These are phyloP conservation scores for Aspergillus terreus DNA, from an alignment of 2,329 filamentous ascomycete species.

Conservation along the genomic window DNA sequence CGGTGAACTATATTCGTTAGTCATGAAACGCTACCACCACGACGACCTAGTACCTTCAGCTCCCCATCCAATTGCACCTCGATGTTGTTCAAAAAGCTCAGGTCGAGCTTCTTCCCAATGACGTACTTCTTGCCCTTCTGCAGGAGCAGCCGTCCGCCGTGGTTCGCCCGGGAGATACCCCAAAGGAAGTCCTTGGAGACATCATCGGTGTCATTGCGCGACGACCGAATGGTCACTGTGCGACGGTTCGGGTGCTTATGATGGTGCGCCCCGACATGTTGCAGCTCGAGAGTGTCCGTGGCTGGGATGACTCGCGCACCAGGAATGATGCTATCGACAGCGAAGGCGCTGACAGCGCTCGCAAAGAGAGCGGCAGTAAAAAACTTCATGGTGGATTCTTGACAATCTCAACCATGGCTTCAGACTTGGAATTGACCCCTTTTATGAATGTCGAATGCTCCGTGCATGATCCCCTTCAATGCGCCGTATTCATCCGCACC, in stretches of 20 bases:
- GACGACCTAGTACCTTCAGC: slow-evolving; percentile 37
- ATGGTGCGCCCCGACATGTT: slow-evolving; percentile 21
- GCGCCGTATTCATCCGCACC: background rate
- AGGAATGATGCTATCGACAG: slow-evolving; percentile 17
- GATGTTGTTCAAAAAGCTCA: slow-evolving; percentile 56
- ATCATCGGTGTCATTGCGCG: slow-evolving; percentile 53
- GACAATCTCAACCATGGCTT: background rate
- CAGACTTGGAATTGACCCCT: background rate
- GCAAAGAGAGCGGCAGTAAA: slow-evolving; percentile 18
- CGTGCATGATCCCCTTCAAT: background rate
- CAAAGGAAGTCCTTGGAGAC: slow-evolving; percentile 53
- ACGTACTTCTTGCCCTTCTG: slow-evolving; percentile 53
- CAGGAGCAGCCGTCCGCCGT: slow-evolving; percentile 56
- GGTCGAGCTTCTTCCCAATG: slow-evolving; percentile 57
- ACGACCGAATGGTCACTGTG: slow-evolving; percentile 52
- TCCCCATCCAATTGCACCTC: slow-evolving; percentile 59
- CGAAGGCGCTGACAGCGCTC: slow-evolving; percentile 16
- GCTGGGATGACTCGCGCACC: slow-evolving; percentile 24
- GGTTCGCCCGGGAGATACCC: slow-evolving; percentile 54
- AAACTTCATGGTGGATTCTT: slow-evolving; percentile 21
- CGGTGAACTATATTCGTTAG: slow-evolving; percentile 36
- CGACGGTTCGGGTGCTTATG: slow-evolving; percentile 34
- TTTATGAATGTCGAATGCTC: background rate
- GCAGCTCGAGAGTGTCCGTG: slow-evolving; percentile 15
- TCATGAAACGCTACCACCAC: background rate